Evolutionary conservation across 1,284 basidiomycete genomes (phyloP).

Genomic region (Sphagnurus paluster): DNA sequence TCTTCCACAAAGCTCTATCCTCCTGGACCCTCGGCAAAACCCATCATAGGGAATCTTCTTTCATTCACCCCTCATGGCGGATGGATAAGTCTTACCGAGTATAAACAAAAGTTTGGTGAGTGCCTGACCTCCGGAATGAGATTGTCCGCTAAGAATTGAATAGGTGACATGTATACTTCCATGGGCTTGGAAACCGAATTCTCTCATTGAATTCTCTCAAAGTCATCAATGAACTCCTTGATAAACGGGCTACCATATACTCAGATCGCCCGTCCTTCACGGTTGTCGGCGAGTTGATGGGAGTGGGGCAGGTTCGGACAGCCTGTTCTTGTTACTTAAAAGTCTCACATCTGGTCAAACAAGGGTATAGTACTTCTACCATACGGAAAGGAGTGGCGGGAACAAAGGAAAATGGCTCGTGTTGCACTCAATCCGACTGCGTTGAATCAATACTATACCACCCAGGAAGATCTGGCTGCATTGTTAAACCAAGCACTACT

Average conservation of each 20-base stretch:
- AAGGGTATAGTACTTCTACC: constrained; percentile 25
- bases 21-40: neutral
- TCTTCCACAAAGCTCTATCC: neutral
- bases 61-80: neutral
- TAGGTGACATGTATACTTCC: constrained; percentile 2
- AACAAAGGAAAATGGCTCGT: constrained; percentile 25
- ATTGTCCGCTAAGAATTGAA: too few relatives aligned
- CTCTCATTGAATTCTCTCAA: neutral
- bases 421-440: constrained; percentile 23
- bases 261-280: neutral
- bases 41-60: neutral
- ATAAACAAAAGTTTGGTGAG: neutral
- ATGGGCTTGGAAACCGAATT: neutral
- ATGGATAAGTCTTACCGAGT: neutral
- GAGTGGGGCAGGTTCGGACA: neutral
- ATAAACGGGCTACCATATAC: neutral
- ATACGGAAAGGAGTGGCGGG: constrained; percentile 27
- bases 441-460: constrained; percentile 23
- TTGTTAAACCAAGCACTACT: neutral
- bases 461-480: constrained; percentile 17
- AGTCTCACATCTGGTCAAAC: neutral
- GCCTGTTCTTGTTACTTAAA: neutral
- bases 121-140: too few relatives aligned
- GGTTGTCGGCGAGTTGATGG: constrained; percentile 2
- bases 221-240: constrained; percentile 1